Evolutionary conservation across 148 eudicot species (phyloP).

Genomic region (Polygonum aviculare): DNA sequence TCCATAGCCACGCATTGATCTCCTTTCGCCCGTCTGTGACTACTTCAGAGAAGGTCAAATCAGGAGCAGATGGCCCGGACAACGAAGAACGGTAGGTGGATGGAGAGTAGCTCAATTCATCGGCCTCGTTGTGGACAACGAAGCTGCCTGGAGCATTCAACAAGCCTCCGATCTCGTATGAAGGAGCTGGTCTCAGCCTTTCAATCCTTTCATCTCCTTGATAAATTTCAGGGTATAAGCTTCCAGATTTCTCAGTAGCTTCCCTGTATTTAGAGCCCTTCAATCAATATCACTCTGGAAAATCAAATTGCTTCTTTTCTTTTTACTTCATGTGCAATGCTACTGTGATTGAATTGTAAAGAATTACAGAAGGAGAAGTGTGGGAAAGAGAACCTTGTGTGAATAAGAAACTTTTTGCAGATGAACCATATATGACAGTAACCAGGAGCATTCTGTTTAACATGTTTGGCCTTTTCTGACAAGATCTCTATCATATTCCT

Average conservation of each 20-base stretch:
- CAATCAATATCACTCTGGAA: neutral
- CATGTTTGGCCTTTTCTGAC: slow-evolving; percentile 74
- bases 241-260: neutral
- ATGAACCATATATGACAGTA: slow-evolving; percentile 75
- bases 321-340: neutral
- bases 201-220: neutral
- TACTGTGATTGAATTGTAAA: neutral
- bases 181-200: neutral
- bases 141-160: neutral
- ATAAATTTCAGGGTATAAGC: neutral
- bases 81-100: neutral
- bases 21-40: neutral
- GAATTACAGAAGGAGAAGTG: neutral
- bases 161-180: too few relatives aligned
- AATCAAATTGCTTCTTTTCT: too few relatives aligned
- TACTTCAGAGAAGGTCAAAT: neutral
- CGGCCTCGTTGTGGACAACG: neutral
- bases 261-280: neutral
- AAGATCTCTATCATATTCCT: slow-evolving; percentile 72
- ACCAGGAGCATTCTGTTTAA: slow-evolving; percentile 50
- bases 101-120: neutral
- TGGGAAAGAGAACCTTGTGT: slow-evolving; percentile 43
- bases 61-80: neutral
- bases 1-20: neutral
- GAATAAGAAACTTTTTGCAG: slow-evolving; percentile 57